Base-by-base conservation (phyloP, 345 rosid species). In the Syzygium aromaticum region DNA sequence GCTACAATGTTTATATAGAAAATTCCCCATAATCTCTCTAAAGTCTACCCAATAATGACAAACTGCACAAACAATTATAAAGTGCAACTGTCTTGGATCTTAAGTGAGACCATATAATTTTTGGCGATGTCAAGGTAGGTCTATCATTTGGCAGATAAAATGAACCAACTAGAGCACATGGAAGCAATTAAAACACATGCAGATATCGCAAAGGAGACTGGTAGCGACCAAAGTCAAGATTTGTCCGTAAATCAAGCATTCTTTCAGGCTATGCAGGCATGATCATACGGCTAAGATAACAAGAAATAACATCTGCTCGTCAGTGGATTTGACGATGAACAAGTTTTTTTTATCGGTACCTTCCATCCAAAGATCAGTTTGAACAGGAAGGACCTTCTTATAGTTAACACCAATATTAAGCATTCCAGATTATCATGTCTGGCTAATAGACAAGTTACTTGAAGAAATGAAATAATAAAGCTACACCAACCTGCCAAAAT, bases 401-500 rank as follows among this genome's bases (percentile, higher is more conserved):
- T 33, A 33, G 49, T 17, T 84, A 54, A 46, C 57, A 51, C 85
- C 43, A 17, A 51, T n/a, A 14, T 52, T 84, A 19, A 52, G 38
- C 46, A n/a, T 27, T 54, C 57, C 61, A 38, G 59, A 38, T 52
- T 51, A 52, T 28, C 59, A 84, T 52, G 25, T 17, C 54, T 52
- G 57, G 53, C 54, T 84, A 52, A 84, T 59, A 53, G 33, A 85
- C 16, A 23, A 59, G 86, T 54, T 49, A 30, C 30, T 59, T 27
- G 80, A 40, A 22, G 15, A 56, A 30, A 73, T 19, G 52, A 54
- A 85, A 52, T 54, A 22, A 86, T n/a, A 57, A 54, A 49, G 51
- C 52, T 40, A 61, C 67, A 89, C 86, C 86, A 89, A 96, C 99
- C 99, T 96, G 88, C 99, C 98, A 90, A 94, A 94, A 94, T 92